Conservation (phyloP, 306 rosid genomes). For the Potentilla sterilis region DNA sequence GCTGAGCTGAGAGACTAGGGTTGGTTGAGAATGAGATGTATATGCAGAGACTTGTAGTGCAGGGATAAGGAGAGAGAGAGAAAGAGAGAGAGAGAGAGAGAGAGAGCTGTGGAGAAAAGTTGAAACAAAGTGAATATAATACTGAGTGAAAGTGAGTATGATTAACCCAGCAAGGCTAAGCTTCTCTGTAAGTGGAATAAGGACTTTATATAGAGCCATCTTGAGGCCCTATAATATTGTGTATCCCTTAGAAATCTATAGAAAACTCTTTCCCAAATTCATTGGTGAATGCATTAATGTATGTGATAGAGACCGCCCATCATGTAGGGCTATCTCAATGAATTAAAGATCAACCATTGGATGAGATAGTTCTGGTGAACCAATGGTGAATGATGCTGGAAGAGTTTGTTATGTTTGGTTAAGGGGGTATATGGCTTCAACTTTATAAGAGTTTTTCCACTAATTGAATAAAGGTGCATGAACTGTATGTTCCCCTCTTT, state of each 20-base stretch:
- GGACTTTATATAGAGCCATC: constrained; percentile 55
- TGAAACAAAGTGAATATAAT: constrained; percentile 32
- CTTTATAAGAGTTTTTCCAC: background rate
- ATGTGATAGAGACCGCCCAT: constrained; percentile 54
- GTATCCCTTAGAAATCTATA: constrained; percentile 10
- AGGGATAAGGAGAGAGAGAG: constrained; percentile 38
- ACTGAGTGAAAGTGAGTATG: constrained; percentile 25
- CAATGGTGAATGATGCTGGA: background rate
- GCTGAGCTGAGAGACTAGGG: constrained; percentile 25
- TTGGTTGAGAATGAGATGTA: constrained; percentile 14
- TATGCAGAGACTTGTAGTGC: constrained; percentile 11
- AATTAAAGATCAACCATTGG: constrained; percentile 18
- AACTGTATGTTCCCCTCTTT: constrained; percentile 37
- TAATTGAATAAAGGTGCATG: constrained; percentile 53
- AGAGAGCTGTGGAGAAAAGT: constrained; percentile 17
- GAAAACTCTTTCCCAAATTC: constrained; percentile 21
- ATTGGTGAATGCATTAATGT: constrained; percentile 42
- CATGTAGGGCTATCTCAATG: constrained; percentile 42
- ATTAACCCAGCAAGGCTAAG: constrained; percentile 38
- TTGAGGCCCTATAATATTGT: constrained; percentile 20
- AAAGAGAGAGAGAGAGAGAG: background rate
- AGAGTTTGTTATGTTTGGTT: background rate
- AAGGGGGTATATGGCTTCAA: background rate
- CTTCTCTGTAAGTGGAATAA: constrained; percentile 38
- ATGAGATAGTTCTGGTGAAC: constrained; percentile 12